Evolutionary conservation across 1,284 basidiomycete genomes (phyloP), one percentile per base, ranked within the genome.

Genomic region (Microbotryum violaceum): DNA sequence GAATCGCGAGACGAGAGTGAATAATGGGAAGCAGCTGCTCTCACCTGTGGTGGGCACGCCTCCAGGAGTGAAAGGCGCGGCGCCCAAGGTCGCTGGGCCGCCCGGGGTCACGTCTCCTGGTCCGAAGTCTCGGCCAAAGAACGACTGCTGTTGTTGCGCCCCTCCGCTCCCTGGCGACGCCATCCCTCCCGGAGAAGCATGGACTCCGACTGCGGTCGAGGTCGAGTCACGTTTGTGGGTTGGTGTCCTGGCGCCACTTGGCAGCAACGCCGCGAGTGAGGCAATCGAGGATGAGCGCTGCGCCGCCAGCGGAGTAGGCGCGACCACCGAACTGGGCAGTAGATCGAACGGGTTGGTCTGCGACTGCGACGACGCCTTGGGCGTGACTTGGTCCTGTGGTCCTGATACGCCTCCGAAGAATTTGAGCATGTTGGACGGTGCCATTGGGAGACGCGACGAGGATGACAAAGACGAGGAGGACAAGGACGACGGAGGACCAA

Each of bases 301-400:
- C 54, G 61, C 33, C 37, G 49, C 31, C 37, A 54, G 42, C 21
- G 54, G 23, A 25, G 52, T 25, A 5, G 63, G 56, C n/a, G 54
- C 49, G 25, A 54, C 23, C 18, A 53, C 48, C 7, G 54, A 44
- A 12, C 14, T 21, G 23, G 58, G 44, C 14, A 69, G 48, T 5
- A 60, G 49, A 55, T 69, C 67, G 54, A 69, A 69, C 56, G 67
- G 67, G 57, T 69, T 67, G 20, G 29, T 9, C 18, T n/a, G 37
- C 23, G 49, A n/a, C 33, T 55, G 57, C 42, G 56, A 58, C 4
- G 62, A 61, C 7, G 67, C 67, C 37, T 66, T 68, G 18, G 67
- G 67, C 1, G 67, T 68, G 20, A 57, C 60, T 58, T 67, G 66
- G 51, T 67, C 66, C 42, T 56, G 54, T 16, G 62, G 47, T 10